Percentiles rank a stretch among this genome's conserved stretches.
Conservation (phyloP, 306 rosid species). For the Cicer yamashitae region DNA sequence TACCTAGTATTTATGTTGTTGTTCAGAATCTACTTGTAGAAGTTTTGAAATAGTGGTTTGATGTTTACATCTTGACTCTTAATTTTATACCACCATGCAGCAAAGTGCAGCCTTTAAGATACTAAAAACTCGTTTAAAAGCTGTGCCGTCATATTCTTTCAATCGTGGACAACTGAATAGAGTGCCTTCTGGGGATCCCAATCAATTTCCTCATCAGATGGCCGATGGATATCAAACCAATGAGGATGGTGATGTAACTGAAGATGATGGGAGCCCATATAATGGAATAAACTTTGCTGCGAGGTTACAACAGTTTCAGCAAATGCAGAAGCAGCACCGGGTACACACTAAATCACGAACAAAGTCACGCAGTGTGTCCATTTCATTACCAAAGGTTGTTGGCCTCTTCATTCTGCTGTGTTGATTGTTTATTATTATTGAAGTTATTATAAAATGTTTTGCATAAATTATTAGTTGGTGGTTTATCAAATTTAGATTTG, state of each 20-base stretch:
- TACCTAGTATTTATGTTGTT: constrained; percentile 8
- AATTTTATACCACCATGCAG: constrained; percentile 55
- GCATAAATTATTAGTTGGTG: background rate
- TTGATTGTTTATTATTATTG: constrained; percentile 8
- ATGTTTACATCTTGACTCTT: constrained; percentile 34
- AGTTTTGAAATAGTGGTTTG: constrained; percentile 12
- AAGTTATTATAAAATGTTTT: background rate
- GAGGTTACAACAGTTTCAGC: constrained; percentile 79
- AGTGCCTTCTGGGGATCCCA: constrained; percentile 62
- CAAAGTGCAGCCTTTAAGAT: constrained; percentile 97
- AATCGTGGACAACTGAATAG: constrained; percentile 61
- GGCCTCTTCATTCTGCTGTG: constrained; percentile 18
- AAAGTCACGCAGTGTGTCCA: constrained; percentile 46
- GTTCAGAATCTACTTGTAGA: background rate
- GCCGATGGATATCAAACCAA: constrained; percentile 50
- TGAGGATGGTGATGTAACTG: constrained; percentile 70
- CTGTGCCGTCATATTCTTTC: constrained; percentile 71
- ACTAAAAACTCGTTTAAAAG: constrained; percentile 80
- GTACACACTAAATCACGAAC: constrained; percentile 54
- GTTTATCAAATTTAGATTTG: background rate
- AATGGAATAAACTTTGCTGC: constrained; percentile 70
- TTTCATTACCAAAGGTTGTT: constrained; percentile 59
- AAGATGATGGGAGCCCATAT: constrained; percentile 54
- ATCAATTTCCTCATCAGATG: constrained; percentile 53
- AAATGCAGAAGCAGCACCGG: constrained; percentile 77